A percentile compares a stretch with the other conserved stretches of the same genome.
Evolutionary conservation across 495 filamentous ascomycete genomes (phyloP).

Genomic region (Copromyces sp.): DNA sequence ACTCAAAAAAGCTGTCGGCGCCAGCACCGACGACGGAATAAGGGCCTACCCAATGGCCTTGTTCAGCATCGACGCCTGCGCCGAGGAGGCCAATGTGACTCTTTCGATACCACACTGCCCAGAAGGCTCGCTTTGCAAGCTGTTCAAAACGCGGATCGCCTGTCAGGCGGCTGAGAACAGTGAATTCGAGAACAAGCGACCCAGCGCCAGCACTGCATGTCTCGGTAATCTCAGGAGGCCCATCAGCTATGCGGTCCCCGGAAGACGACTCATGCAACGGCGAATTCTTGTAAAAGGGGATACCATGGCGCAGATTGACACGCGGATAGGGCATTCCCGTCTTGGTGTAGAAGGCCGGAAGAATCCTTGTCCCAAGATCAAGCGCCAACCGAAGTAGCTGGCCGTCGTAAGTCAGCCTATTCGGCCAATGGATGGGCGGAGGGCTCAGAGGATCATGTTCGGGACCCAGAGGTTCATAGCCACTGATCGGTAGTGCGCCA

Average conservation of each 20-base stretch:
- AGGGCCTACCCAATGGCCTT: constrained; percentile 77
- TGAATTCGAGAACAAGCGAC: constrained; percentile 87
- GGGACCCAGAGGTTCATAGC: constrained; percentile 48
- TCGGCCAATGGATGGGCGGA: constrained; percentile 57
- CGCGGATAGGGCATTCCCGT: constrained; percentile 92
- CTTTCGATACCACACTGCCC: constrained; percentile 83
- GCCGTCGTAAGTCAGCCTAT: constrained; percentile 76
- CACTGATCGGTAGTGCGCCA: constrained; percentile 73
- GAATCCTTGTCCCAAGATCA: constrained; percentile 70
- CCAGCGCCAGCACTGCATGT: constrained; percentile 95
- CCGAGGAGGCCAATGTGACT: constrained; percentile 84
- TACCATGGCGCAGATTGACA: constrained; percentile 84
- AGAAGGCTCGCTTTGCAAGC: constrained; percentile 83
- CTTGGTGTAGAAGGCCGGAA: constrained; percentile 80
- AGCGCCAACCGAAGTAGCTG: constrained; percentile 78
- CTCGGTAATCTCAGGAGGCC: constrained; percentile 69
- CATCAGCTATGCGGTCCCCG: constrained; percentile 20
- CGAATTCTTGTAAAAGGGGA: constrained; percentile 81
- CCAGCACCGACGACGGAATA: constrained; percentile 90
- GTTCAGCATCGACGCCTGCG: constrained; percentile 84
- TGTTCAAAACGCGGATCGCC: constrained; percentile 80
- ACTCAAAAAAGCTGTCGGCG: constrained; percentile 96
- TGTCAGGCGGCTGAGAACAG: constrained; percentile 77
- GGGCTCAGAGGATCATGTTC: constrained; percentile 27
- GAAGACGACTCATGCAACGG: constrained; percentile 45